These are phyloP conservation scores for Rhododendron henanense DNA, from an alignment of 148 eudicot genomes.

Conservation along the genomic window DNA sequence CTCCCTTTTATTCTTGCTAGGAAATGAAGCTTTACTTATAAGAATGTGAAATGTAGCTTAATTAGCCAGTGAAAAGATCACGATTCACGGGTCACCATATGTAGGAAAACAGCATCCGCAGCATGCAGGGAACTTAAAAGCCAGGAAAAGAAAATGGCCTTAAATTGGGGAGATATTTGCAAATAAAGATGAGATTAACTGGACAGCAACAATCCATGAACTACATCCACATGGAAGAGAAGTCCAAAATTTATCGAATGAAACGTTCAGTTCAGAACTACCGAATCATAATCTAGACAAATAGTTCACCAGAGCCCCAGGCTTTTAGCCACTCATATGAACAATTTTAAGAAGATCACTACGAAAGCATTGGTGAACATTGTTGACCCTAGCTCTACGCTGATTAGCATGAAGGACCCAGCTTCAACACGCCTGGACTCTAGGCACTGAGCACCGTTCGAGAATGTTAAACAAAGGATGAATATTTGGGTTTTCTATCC, in stretches of 20 bases:
- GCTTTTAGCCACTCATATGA: neutral
- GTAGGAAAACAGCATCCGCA: neutral
- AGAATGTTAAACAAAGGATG: neutral
- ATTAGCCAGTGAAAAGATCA: neutral
- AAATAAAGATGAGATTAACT: neutral
- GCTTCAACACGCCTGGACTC: neutral
- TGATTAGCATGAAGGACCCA: neutral
- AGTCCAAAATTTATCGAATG: neutral
- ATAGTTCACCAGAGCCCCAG: neutral
- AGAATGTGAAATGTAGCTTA: neutral
- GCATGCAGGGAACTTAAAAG: neutral
- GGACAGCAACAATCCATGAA: neutral
- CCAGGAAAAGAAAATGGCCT: neutral
- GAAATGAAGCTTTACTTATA: neutral
- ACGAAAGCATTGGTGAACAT: neutral
- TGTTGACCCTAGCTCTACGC: neutral
- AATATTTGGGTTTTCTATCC: neutral
- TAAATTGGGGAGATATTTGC: neutral
- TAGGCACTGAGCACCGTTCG: neutral
- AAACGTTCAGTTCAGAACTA: neutral
- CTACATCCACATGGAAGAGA: neutral
- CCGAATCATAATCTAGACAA: neutral
- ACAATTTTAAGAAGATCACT: neutral
- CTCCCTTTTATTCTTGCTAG: neutral
- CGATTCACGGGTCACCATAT: neutral